Base-by-base conservation (phyloP, 2,329 filamentous ascomycete species). In the Allantophomopsis lycopodina region DNA sequence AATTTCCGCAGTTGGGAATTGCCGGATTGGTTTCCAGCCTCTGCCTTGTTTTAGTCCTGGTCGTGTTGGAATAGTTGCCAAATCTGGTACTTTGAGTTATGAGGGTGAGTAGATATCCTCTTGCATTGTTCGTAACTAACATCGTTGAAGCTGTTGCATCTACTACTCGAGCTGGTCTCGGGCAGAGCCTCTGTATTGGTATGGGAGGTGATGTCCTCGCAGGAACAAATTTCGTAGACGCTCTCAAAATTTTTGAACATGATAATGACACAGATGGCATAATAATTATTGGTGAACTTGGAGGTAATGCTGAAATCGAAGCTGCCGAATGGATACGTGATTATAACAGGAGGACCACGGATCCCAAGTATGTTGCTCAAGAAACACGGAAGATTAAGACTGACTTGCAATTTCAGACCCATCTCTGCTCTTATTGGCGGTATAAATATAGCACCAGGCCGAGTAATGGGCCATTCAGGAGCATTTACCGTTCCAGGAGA, bases 381-480 rank as follows among this genome's bases (percentile, higher is more conserved):
- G n/a, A 30, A 1, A 11, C 2, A 28, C 31, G 42, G 13, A 2
- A 10, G 20, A 36, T 31, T 3, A 4, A 45, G 4, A 42, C 35
- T 17, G 32, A 34, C 12, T 15, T 4, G n/a, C 21, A 36, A 13
- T 7, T 13, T 21, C 42, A 80, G 76, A 49, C 83, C 83, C 0
- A 83, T 88, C 35, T 76, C 80, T 51, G 83, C 77, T 36, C 63
- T 86, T 5, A 66, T 88, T 20, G 81, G 73, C 21, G 83, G 83
- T 4, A 60, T 77, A 36, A 61, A 73, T 45, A 78, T 78, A n/a
- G 68, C 70, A 5, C 61, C 65, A 13, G 76, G 76, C 12, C 69
- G 71, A 16, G 69, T 85, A 34, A 87, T 88, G 81, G 83, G 83
- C 8, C 83, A 89, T 55, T 80, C 83, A 8, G 83, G 83, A 34